Evolutionary conservation across 495 filamentous ascomycete genomes (phyloP).

Genomic region (Alectoria sarmentosa): DNA sequence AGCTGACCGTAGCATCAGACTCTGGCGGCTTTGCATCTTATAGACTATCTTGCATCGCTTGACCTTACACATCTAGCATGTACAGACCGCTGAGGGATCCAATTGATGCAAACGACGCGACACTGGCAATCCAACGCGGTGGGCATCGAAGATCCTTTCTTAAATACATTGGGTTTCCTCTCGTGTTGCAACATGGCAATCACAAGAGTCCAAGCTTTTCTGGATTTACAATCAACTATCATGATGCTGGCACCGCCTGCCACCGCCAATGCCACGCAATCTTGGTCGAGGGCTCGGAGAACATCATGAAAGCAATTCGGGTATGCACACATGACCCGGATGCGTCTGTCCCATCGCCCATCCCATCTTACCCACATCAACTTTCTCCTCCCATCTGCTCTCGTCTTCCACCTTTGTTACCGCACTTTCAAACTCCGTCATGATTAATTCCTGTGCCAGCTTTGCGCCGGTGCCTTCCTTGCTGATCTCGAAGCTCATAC

Average conservation of each 20-base stretch:
- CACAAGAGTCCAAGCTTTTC: too few relatives aligned
- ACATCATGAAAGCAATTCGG: conserved; percentile 35
- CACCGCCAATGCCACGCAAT: background rate
- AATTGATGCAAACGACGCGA: too few relatives aligned
- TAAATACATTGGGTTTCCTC: too few relatives aligned
- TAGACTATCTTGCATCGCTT: too few relatives aligned
- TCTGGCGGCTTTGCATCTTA: too few relatives aligned
- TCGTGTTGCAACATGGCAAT: too few relatives aligned
- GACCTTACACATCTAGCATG: too few relatives aligned
- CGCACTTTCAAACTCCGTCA: conserved; percentile 42
- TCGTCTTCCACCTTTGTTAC: conserved; percentile 25
- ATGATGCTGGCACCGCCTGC: background rate
- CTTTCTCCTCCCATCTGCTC: conserved; percentile 21
- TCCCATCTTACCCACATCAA: conserved; percentile 29
- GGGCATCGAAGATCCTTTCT: too few relatives aligned
- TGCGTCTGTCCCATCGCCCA: conserved; percentile 47
- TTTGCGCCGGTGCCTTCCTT: conserved; percentile 30
- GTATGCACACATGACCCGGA: conserved; percentile 44
- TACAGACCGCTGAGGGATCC: too few relatives aligned
- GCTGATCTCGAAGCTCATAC: conserved; percentile 26
- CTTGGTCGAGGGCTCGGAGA: background rate
- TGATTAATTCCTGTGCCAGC: conserved; percentile 41
- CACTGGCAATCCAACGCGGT: too few relatives aligned
- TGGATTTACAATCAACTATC: background rate
- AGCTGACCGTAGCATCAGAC: too few relatives aligned